Evolutionary conservation across 2,329 filamentous ascomycete genomes (phyloP).

Genomic region (Bimuria novae-zelandiae): DNA sequence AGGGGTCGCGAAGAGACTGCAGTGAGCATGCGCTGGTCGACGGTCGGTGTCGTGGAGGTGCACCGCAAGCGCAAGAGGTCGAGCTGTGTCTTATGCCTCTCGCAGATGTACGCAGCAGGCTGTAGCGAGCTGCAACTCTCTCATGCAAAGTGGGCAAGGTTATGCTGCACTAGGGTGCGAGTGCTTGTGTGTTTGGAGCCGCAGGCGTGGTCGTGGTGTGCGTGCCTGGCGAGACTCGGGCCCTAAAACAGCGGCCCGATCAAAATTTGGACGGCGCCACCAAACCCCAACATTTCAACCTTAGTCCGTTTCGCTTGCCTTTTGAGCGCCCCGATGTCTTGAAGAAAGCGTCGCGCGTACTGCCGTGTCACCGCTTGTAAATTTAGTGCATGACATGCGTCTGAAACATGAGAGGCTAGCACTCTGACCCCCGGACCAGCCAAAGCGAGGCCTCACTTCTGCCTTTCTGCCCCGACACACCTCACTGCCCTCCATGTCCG

Average conservation of each 20-base stretch:
- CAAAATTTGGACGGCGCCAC: too few relatives aligned
- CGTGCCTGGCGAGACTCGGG: not conserved
- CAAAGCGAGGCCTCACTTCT: not conserved
- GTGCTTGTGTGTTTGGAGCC: not conserved
- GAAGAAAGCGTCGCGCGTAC: not conserved
- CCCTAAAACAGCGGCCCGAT: not conserved
- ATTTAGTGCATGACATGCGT: constrained; percentile 16
- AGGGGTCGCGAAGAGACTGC: too few relatives aligned
- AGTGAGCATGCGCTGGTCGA: too few relatives aligned
- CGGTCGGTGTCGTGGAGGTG: not conserved
- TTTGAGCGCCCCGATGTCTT: not conserved
- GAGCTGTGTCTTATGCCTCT: not conserved
- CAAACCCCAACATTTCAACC: not conserved
- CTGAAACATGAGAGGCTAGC: constrained; percentile 9
- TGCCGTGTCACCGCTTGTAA: constrained; percentile 5
- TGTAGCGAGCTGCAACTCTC: not conserved
- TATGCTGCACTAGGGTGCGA: too few relatives aligned
- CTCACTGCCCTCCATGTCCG: not conserved
- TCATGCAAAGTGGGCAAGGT: not conserved
- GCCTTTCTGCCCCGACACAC: not conserved
- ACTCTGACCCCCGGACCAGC: not conserved
- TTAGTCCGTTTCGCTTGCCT: not conserved
- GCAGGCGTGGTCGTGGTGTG: not conserved
- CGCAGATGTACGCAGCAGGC: not conserved
- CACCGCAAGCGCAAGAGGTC: not conserved